These are phyloP conservation scores for Tetragonia tetragonoides DNA, from an alignment of 148 eudicot genomes.

Conservation along the genomic window DNA sequence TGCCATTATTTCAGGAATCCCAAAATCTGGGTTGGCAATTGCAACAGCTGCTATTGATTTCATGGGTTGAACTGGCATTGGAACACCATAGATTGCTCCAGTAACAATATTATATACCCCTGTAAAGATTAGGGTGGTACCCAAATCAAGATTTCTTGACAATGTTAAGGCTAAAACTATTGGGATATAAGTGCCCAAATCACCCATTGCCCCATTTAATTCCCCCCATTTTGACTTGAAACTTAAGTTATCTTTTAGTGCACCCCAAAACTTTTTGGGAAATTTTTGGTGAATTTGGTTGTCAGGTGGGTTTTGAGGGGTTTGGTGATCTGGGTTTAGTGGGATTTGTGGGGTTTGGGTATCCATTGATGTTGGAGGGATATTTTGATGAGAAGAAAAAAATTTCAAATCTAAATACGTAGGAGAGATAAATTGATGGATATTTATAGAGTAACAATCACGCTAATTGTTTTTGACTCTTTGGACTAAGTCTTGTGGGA, in stretches of 20 bases:
- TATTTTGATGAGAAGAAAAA: no score
- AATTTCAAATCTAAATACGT: no score
- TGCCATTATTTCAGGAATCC: constrained; percentile 74
- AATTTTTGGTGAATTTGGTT: constrained; percentile 13
- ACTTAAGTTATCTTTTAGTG: constrained; percentile 42
- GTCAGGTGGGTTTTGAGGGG: constrained; percentile 24
- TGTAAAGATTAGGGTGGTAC: constrained; percentile 83
- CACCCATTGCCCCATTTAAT: constrained; percentile 90
- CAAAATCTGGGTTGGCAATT: constrained; percentile 54
- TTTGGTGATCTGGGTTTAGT: constrained; percentile 17
- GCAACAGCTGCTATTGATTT: constrained; percentile 86
- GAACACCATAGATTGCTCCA: constrained; percentile 74
- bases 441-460: no score
- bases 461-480: no score
- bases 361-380: constrained; percentile 17
- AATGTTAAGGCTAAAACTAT: constrained; percentile 73
- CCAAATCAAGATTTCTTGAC: constrained; percentile 66
- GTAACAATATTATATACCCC: constrained; percentile 71
- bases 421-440: no score
- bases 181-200: constrained; percentile 87
- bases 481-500: no score
- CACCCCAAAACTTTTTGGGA: constrained; percentile 19
- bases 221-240: constrained; percentile 77
- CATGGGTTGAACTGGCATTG: constrained; percentile 99
- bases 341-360: constrained; percentile 18